A percentile compares a stretch with the other conserved stretches of the same genome.
These are phyloP conservation scores for Penicillium longicatenatum DNA, from an alignment of 495 filamentous ascomycete species.

Conservation along the genomic window DNA sequence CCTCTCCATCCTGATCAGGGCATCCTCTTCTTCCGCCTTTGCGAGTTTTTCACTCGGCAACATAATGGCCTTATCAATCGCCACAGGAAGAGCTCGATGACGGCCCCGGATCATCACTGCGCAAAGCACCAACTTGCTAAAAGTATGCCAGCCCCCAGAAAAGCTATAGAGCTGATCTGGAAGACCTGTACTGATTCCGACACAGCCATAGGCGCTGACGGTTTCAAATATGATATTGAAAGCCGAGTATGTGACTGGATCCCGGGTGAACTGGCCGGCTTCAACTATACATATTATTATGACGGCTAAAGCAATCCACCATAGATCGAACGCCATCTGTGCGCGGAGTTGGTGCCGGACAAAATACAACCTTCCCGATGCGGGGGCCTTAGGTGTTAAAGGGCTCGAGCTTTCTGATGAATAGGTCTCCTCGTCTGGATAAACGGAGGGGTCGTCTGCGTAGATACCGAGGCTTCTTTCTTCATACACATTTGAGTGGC, in stretches of 20 bases:
- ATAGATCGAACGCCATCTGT: constrained; percentile 82
- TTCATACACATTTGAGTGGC: constrained; percentile 76
- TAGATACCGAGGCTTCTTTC: constrained; percentile 73
- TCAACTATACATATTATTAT: constrained; percentile 76
- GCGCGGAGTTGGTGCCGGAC: constrained; percentile 67
- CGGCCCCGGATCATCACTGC: constrained; percentile 77
- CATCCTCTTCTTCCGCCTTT: constrained; percentile 63
- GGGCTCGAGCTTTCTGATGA: not conserved
- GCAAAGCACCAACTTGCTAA: constrained; percentile 76
- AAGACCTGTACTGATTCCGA: constrained; percentile 75
- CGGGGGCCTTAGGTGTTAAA: constrained; percentile 20
- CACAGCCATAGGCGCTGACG: constrained; percentile 81
- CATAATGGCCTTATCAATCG: constrained; percentile 76
- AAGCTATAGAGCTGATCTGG: constrained; percentile 71
- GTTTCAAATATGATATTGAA: constrained; percentile 89
- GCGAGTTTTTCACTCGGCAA: constrained; percentile 63
- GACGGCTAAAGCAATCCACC: constrained; percentile 78
- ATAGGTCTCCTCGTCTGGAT: not conserved
- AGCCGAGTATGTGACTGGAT: constrained; percentile 73
- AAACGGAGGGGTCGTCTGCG: constrained; percentile 32
- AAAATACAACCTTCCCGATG: constrained; percentile 48
- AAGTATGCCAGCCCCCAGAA: constrained; percentile 67
- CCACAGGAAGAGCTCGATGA: constrained; percentile 79
- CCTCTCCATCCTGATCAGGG: constrained; percentile 41
- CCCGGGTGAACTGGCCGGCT: constrained; percentile 59